Evolutionary conservation across 768 basidiomycete species (phyloP), one percentile per base, ranked within the genome.

Genomic region (Boletus fagicola): DNA sequence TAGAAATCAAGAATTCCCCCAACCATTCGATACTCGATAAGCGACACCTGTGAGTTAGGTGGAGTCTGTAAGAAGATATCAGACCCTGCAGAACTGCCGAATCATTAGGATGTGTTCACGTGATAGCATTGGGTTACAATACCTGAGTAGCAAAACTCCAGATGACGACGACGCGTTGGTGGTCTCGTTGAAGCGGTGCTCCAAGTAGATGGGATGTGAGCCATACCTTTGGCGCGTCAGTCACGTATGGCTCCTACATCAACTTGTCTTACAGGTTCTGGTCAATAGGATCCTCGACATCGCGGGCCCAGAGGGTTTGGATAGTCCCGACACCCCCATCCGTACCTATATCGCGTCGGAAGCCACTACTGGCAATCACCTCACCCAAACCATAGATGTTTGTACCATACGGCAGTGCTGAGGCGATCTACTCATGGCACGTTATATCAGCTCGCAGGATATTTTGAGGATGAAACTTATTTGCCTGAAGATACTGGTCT

Each of bases 341-440:
- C 2, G 75, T 74, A 28, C 80, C 80, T 31, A 87, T 76, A 57
- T 84, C 80, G 31, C 87, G 77, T 39, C 87, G 75, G 68, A 88
- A 85, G 5, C 87, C 87, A 58, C 85, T 86, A 65, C 82, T 83
- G 1, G 86, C 79, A 13, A 89, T 74, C 1, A 84, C 82, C 67
- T 94, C 89, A 2, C 90, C 88, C 38, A 92, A 72, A 3, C 91
- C 91, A 60, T 91, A 92, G 48, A 92, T 80, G 62, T 92, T 91
- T 3, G 89, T 79, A 36, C 79, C 76, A 8, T 78, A 67, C 0
- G 90, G 87, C 2, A 92, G 74, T 0, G 85, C 79, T 4, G 87
- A 88, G 1, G 87, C 74, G 20, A 92, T 60, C 84, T 85, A 57
- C 3, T 16, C 51, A 1, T 43, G 3, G 24, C 15, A 9, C n/a